phyloP scores from a whole-genome alignment of 768 basidiomycete genomes.

The Gelatoporia subvermispora region DNA sequence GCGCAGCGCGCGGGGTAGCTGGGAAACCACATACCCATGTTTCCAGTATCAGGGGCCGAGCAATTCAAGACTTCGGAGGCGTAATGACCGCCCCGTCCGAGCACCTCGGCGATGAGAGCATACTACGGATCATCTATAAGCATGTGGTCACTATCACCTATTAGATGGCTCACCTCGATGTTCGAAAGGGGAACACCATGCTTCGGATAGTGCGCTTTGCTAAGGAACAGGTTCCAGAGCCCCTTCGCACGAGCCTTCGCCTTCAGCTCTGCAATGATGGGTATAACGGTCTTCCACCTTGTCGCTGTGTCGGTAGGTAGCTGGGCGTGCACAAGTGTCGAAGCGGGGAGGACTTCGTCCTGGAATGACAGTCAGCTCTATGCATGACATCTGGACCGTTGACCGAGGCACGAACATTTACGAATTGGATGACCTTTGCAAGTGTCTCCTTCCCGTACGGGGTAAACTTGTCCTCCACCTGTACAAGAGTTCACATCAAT shows the following conservation, averaged over 20 bases:
- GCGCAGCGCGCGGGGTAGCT: background rate
- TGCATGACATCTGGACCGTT: background rate
- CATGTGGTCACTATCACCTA: too few relatives aligned
- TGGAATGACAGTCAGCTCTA: slow-evolving; percentile 23
- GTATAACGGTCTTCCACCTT: slow-evolving; percentile 84
- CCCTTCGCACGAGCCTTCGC: slow-evolving; percentile 81
- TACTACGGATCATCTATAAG: slow-evolving; percentile 47
- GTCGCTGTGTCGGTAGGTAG: slow-evolving; percentile 66
- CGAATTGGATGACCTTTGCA: slow-evolving; percentile 76
- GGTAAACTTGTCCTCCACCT: slow-evolving; percentile 93
- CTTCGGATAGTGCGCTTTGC: slow-evolving; percentile 88
- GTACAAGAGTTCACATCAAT: slow-evolving; percentile 5
- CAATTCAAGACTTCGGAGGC: slow-evolving; percentile 90
- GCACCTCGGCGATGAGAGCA: slow-evolving; percentile 93
- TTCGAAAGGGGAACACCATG: slow-evolving; percentile 88
- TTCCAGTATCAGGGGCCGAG: slow-evolving; percentile 95
- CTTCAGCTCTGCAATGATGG: slow-evolving; percentile 81
- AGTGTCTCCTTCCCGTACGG: slow-evolving; percentile 84
- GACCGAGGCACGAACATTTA: slow-evolving; percentile 51
- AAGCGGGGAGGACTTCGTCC: slow-evolving; percentile 86
- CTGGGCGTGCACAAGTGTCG: slow-evolving; percentile 73
- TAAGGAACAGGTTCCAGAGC: slow-evolving; percentile 96
- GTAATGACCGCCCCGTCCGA: slow-evolving; percentile 78
- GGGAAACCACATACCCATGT: slow-evolving; percentile 71
- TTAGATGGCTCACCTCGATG: slow-evolving; percentile 62